A percentile compares a stretch with the other conserved stretches of the same genome.
These are phyloP conservation scores for Picea sitchensis DNA, from an alignment of 75 land plant species.

Conservation along the genomic window DNA sequence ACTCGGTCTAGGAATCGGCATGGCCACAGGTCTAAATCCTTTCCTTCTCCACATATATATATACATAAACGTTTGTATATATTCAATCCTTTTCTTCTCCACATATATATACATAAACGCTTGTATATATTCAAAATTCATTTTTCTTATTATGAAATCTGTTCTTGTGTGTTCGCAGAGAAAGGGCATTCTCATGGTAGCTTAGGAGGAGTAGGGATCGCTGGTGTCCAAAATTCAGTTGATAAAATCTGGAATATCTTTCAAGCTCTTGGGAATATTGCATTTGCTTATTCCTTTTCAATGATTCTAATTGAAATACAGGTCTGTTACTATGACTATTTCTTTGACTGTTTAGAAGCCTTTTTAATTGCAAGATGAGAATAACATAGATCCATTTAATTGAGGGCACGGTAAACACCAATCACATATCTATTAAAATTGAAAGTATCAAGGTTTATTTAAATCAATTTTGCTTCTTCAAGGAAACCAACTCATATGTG, in stretches of 20 bases:
- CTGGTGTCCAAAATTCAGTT: conserved; percentile 27
- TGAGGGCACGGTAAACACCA: background rate
- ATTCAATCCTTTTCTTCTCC: background rate
- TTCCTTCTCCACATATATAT: background rate
- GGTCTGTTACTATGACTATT: conserved; percentile 22
- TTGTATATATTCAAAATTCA: background rate
- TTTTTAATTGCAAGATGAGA: background rate
- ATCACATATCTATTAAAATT: too few relatives aligned
- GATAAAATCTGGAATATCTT: conserved; percentile 60
- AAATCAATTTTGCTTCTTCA: too few relatives aligned
- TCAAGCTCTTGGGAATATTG: conserved; percentile 74
- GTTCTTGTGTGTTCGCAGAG: conserved; percentile 21
- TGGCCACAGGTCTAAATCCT: conserved; percentile 17
- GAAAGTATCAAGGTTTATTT: too few relatives aligned
- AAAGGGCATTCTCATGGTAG: conserved; percentile 39
- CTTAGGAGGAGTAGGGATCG: conserved; percentile 52
- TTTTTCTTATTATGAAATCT: background rate
- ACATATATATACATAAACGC: background rate
- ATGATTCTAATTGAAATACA: conserved; percentile 77
- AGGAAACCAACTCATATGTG: too few relatives aligned
- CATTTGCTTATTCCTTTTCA: conserved; percentile 81
- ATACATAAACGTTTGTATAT: background rate
- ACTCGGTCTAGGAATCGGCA: conserved; percentile 25
- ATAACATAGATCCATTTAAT: background rate
- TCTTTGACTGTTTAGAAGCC: background rate